These are phyloP conservation scores for Talaromyces rugulosus DNA, from an alignment of 2,329 filamentous ascomycete species.

Conservation along the genomic window DNA sequence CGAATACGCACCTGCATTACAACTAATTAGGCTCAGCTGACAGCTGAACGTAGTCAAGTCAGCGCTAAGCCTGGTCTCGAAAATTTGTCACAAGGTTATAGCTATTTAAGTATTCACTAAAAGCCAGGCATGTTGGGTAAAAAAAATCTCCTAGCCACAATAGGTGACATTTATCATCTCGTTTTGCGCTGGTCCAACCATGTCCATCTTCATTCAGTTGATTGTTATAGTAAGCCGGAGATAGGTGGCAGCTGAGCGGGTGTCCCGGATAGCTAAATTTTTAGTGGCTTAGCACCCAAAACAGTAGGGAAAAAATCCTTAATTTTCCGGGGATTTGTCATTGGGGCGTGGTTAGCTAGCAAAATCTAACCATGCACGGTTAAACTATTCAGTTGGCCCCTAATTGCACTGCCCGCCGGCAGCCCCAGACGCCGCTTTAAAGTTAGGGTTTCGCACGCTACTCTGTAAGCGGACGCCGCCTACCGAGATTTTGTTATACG, in stretches of 20 bases:
- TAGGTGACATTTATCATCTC: neutral
- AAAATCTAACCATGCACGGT: neutral
- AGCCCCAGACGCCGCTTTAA: neutral
- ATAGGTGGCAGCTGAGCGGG: too few species aligned
- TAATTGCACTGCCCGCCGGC: neutral
- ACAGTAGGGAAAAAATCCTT: too few species aligned
- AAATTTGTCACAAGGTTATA: neutral
- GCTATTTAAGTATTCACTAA: neutral
- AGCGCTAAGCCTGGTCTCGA: neutral
- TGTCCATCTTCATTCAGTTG: neutral
- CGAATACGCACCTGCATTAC: constrained; percentile 8
- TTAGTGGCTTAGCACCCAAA: too few species aligned
- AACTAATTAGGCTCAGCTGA: neutral
- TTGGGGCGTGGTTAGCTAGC: neutral
- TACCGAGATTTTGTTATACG: neutral
- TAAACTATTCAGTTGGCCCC: neutral
- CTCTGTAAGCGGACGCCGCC: neutral
- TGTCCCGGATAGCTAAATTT: too few species aligned
- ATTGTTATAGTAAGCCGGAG: too few species aligned
- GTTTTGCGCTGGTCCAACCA: neutral
- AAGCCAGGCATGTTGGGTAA: neutral
- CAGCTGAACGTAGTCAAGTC: neutral
- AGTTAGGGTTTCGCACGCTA: neutral
- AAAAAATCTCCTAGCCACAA: neutral
- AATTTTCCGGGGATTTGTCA: constrained; percentile 2